Base-by-base conservation (phyloP, 2,329 filamentous ascomycete genomes). In the Blastomyces parvus region DNA sequence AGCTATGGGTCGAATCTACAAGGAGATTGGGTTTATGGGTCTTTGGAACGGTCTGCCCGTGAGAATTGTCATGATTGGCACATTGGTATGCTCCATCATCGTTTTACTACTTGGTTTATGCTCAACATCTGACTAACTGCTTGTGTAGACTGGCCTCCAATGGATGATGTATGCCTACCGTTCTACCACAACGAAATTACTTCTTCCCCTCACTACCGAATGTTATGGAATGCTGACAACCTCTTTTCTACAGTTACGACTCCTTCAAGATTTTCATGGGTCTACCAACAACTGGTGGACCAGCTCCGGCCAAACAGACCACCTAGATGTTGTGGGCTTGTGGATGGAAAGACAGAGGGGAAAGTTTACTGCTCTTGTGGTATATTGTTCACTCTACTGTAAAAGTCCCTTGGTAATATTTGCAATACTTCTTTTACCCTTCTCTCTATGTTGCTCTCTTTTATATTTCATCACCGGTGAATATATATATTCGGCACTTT, bases 231-330 rank as follows among this genome's bases (percentile, higher is more conserved):
- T 67, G 63, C 72, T 75, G 64, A 74, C 70, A 38, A 17, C n/a
- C 46, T 6, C 38, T 17, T 19, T 58, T 61, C 58, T 60, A 40
- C 63, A 78, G 75, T 64, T 80, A 76, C 65, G 89, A 93, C 71
- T 91, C 88, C 69, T 92, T 92, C 83, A 93, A 94, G 84, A 90
- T 94, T 72, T 90, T 90, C 74, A 91, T 94, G 86, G 89, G 90
- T 52, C 77, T 95, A 61, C 90, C 90, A 2, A 94, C 90, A 3
- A 95, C 90, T 0, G 90, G 90, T 64, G 88, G 89, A 53, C 77
- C 81, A 9, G 78, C 81, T 33, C 80, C 81, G 11, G 76, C 84
- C 1, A 75, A 81, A 62, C 79, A 85, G 74, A 79, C 76, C 48
- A 25, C 22, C 22, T 62, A 62, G 60, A 57, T 61, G 17, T 59